Percentiles rank a stretch among this genome's conserved stretches.
Evolutionary conservation across 202 grass and related monocot genomes (phyloP).

Genomic region (Zizania palustris): DNA sequence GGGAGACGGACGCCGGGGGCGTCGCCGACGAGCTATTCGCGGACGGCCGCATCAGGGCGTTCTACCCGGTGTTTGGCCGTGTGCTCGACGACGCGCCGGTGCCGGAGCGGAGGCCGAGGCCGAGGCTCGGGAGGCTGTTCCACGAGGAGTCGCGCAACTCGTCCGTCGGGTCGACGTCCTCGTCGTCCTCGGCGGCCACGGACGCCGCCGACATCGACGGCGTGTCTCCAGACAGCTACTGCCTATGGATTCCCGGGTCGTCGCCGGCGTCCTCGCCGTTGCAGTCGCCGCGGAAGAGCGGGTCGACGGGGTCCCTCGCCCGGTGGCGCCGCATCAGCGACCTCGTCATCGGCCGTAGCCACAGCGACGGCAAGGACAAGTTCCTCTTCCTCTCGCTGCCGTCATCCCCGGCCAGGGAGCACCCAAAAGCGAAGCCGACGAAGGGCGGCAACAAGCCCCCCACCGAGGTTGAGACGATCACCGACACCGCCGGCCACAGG

Average conservation of each 20-base stretch:
- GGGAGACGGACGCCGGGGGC: slow-evolving; percentile 31
- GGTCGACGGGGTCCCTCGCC: slow-evolving; percentile 68
- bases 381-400: slow-evolving; percentile 68
- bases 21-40: slow-evolving; percentile 64
- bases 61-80: slow-evolving; percentile 90
- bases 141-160: slow-evolving; percentile 61
- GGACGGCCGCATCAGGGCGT: slow-evolving; percentile 48
- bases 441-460: not conserved
- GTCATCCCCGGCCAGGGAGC: slow-evolving; percentile 45
- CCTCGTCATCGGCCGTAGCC: slow-evolving; percentile 72
- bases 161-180: slow-evolving; percentile 56
- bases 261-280: slow-evolving; percentile 47
- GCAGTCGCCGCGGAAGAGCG: slow-evolving; percentile 59
- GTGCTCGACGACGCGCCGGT: slow-evolving; percentile 31
- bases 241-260: slow-evolving; percentile 72
- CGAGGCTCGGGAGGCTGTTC: slow-evolving; percentile 57
- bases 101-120: slow-evolving; percentile 40
- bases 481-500: slow-evolving; percentile 45
- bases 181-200: slow-evolving; percentile 26
- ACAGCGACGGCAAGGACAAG: slow-evolving; percentile 78
- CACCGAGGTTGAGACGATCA: slow-evolving; percentile 52
- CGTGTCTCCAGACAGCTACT: slow-evolving; percentile 65
- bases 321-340: slow-evolving; percentile 85
- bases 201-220: slow-evolving; percentile 44
- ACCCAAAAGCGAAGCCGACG: slow-evolving; percentile 24